Evolutionary conservation across 129 eudicot species (phyloP).

Genomic region (Logfia minima): DNA sequence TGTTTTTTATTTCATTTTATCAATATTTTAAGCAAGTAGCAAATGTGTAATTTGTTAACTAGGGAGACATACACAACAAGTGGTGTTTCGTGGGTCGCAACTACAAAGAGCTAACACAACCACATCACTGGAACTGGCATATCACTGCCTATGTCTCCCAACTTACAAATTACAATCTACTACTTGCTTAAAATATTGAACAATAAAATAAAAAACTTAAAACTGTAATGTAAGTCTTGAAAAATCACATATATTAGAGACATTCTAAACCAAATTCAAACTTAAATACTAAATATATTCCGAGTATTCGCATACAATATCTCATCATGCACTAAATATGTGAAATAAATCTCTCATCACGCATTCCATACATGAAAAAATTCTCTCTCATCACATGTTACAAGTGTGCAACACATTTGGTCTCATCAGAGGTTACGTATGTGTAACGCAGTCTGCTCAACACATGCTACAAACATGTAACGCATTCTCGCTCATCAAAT

Average conservation of each 20-base stretch:
- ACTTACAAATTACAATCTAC: background rate
- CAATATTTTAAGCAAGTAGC: background rate
- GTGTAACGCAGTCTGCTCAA: background rate
- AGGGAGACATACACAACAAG: background rate
- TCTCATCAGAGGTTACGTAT: background rate
- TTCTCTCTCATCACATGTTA: background rate
- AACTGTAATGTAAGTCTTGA: background rate
- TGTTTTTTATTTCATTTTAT: background rate
- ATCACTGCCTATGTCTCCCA: slow-evolving; percentile 1
- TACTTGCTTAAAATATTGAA: background rate
- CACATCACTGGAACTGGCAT: background rate
- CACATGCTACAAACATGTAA: background rate
- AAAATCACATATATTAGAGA: background rate
- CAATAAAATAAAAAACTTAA: background rate
- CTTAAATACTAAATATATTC: background rate
- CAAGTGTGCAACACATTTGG: background rate
- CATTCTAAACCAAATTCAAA: background rate
- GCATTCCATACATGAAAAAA: background rate
- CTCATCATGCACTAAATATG: background rate
- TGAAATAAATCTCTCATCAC: background rate
- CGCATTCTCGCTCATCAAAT: background rate
- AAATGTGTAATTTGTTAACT: background rate
- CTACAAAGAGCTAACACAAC: background rate
- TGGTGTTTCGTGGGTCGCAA: background rate
- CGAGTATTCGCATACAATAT: background rate